These are phyloP conservation scores for Dendrocalamus latiflorus DNA, from an alignment of 202 grass and related monocot species.

Conservation along the genomic window DNA sequence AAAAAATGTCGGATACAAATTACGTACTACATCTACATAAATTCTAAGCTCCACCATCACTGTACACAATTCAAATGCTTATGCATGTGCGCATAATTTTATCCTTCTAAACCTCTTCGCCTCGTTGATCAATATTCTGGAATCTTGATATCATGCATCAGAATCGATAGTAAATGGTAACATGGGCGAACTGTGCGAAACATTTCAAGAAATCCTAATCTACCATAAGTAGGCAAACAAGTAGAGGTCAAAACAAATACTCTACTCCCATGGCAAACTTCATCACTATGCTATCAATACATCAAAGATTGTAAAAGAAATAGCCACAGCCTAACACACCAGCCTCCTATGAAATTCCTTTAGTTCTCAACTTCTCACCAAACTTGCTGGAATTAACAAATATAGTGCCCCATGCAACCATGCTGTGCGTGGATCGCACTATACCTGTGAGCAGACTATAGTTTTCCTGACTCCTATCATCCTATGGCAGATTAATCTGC, in stretches of 20 bases:
- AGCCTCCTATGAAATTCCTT: neutral
- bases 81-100: neutral
- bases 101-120: neutral
- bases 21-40: neutral
- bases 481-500: neutral
- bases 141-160: neutral
- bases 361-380: neutral
- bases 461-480: neutral
- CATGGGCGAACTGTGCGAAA: neutral
- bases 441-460: neutral
- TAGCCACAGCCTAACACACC: neutral
- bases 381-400: neutral
- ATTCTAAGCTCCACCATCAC: neutral
- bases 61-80: neutral
- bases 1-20: neutral
- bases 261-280: neutral
- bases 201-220: neutral
- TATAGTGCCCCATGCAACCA: neutral
- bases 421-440: neutral
- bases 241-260: neutral
- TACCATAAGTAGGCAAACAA: neutral
- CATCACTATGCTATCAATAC: neutral
- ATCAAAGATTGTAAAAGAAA: neutral
- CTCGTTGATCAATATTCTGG: neutral
- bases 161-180: neutral